These are phyloP conservation scores for Xylariales sp. DNA, from an alignment of 2,329 filamentous ascomycete species.

Conservation along the genomic window DNA sequence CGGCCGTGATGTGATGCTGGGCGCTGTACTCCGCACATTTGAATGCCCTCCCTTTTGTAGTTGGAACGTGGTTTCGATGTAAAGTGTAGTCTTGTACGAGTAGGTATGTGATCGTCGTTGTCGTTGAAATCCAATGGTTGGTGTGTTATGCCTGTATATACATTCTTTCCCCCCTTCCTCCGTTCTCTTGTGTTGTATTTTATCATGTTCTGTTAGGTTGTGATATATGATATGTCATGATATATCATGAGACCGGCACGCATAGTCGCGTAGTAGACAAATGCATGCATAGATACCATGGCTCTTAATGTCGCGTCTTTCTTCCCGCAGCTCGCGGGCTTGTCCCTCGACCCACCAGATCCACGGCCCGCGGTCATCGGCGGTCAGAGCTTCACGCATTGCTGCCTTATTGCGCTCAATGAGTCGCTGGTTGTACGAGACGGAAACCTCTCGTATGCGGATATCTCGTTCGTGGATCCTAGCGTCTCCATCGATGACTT, in stretches of 20 bases:
- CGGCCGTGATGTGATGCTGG: neutral
- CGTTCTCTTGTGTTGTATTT: neutral
- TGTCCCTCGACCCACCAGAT: constrained; percentile 35
- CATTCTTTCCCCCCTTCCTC: neutral
- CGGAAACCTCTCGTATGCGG: constrained; percentile 44
- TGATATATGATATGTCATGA: neutral
- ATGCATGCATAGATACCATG: constrained; percentile 5
- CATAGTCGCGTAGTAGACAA: neutral
- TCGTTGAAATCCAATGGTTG: neutral
- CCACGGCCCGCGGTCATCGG: constrained; percentile 38
- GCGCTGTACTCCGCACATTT: no score
- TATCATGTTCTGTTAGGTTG: no score
- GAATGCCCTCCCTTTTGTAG: constrained; percentile 1
- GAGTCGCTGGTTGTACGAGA: constrained; percentile 40
- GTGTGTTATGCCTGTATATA: neutral
- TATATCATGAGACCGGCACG: neutral
- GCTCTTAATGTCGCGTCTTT: constrained; percentile 34
- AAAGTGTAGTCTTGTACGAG: neutral
- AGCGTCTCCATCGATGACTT: constrained; percentile 40
- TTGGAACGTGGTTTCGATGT: neutral
- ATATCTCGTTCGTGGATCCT: constrained; percentile 43
- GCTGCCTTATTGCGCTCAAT: constrained; percentile 48
- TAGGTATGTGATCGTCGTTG: no score
- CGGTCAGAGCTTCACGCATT: constrained; percentile 49
- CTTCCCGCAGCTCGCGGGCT: constrained; percentile 45